Percentiles rank a stretch among this genome's conserved stretches.
Evolutionary conservation across 2,329 filamentous ascomycete genomes (phyloP).

Genomic region (Xylariales sp.): DNA sequence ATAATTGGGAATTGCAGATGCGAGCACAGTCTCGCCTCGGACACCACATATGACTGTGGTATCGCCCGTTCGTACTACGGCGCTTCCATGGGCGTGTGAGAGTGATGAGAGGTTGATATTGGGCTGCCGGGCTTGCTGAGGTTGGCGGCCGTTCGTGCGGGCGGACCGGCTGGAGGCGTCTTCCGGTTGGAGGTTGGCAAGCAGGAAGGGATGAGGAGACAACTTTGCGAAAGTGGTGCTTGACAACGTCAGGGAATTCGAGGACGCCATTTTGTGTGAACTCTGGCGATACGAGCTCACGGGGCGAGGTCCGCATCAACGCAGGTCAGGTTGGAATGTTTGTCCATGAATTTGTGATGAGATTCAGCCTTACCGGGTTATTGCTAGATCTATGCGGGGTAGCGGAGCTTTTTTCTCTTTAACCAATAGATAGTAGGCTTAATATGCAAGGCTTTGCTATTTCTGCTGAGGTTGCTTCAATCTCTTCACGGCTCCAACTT

Average conservation of each 20-base stretch:
- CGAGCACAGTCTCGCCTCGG: conserved; percentile 75
- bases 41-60: conserved; percentile 95
- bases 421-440: conserved; percentile 8
- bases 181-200: conserved; percentile 73
- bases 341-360: not conserved
- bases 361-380: not conserved
- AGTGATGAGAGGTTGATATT: conserved; percentile 78
- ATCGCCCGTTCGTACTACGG: conserved; percentile 81
- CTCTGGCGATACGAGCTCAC: no score
- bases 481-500: not conserved
- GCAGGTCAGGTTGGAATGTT: not conserved
- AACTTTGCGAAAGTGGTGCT: conserved; percentile 81
- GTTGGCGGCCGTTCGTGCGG: conserved; percentile 76
- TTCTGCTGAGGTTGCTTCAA: not conserved
- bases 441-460: no score
- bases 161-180: conserved; percentile 47
- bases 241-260: conserved; percentile 43
- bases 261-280: conserved; percentile 27
- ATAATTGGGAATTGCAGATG: conserved; percentile 67
- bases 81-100: conserved; percentile 84
- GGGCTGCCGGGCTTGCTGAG: conserved; percentile 65
- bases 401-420: not conserved
- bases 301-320: not conserved
- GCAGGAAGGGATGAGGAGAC: conserved; percentile 82
- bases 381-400: conserved; percentile 1